Evolutionary conservation across 2,329 filamentous ascomycete species (phyloP).

Genomic region (Exophiala xenobiotica): DNA sequence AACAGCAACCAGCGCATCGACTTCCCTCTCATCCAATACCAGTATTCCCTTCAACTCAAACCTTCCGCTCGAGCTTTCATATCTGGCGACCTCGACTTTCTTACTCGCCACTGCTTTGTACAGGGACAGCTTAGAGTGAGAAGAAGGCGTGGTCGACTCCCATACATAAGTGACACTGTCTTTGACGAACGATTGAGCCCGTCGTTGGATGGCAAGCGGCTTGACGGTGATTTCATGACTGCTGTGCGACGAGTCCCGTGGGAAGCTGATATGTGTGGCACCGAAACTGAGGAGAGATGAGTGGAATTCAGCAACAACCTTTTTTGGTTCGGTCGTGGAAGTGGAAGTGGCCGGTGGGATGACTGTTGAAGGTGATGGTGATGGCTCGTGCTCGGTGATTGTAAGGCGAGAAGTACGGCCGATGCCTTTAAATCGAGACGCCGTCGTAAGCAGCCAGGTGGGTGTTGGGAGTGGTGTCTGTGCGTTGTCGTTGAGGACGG

Average conservation of each 20-base stretch:
- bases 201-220: not conserved
- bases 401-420: too few relatives aligned
- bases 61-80: not conserved
- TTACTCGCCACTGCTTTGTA: not conserved
- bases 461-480: not conserved
- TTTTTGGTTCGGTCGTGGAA: not conserved
- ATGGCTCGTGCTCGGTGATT: not conserved
- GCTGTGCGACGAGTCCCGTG: not conserved
- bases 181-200: not conserved
- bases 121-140: not conserved
- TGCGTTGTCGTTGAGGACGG: not conserved
- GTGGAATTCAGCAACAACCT: not conserved
- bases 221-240: not conserved
- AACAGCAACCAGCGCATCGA: not conserved
- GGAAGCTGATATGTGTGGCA: conserved; percentile 3
- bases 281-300: conserved; percentile 2
- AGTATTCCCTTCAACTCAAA: conserved; percentile 1
- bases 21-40: not conserved
- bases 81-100: conserved; percentile 2
- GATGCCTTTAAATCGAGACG: too few relatives aligned
- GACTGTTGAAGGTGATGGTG: too few relatives aligned
- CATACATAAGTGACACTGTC: not conserved
- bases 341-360: too few relatives aligned
- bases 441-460: not conserved
- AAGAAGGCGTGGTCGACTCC: not conserved